Evolutionary conservation across 2,329 filamentous ascomycete genomes (phyloP), one percentile per base, ranked within the genome.

Genomic region (Colletotrichum australisinense): DNA sequence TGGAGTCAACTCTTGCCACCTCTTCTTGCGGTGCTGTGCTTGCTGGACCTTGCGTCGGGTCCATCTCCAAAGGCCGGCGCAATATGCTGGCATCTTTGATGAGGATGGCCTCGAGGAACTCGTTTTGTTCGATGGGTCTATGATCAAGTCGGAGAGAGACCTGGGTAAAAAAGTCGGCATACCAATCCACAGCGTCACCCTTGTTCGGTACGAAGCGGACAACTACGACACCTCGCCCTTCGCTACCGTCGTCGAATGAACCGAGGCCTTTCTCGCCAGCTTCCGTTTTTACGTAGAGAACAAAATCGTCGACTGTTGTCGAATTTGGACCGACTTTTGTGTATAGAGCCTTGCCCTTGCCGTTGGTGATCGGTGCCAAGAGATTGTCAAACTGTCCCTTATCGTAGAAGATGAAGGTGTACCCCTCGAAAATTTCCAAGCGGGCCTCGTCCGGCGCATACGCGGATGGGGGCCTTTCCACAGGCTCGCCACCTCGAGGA

Each of bases 21-120:
- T 32, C 65, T 22, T 49, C 32, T 76, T 75, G 77, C 68, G 58
- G 78, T 66, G n/a, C 60, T 75, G 71, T 66, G 69, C 67, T 76
- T 4, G 80, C 75, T 58, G 81, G 79, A 7, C 74, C 75, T 74
- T 77, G 75, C 9, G 77, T 82, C 63, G 76, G 79, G 72, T 86
- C 86, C 53, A 89, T 83, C 75, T 93, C 88, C 3, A 97, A 87
- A 6, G 92, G 88, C 49, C 91, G 89, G 71, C 94, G 91, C 24
- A 98, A 86, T 56, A 89, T 88, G 72, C 89, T 90, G 7, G 94
- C 90, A 83, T 98, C 93, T 63, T 93, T 93, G n/a, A 87, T 91
- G 32, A 98, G 84, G 58, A 99, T 97, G 1, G 94, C 94, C 81
- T 98, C 95, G 2, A 99, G 87, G 75, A 99, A 97, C 77, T 98